phyloP scores from a whole-genome alignment of 1,284 basidiomycete genomes.

The Phellopilus nigrolimitatus region DNA sequence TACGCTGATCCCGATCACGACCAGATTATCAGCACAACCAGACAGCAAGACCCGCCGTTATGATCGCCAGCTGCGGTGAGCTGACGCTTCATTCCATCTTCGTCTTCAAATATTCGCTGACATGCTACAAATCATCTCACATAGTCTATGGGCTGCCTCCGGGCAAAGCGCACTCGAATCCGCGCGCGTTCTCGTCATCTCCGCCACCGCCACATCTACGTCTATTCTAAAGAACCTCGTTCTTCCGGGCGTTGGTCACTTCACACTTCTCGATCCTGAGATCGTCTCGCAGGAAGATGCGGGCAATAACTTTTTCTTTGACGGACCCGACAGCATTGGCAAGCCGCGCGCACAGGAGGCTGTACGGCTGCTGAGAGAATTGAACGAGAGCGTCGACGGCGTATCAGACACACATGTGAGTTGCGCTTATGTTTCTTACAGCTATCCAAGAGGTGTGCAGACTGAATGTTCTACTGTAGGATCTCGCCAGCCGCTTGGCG shows the following conservation, averaged over 20 bases:
- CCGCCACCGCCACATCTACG: slow-evolving; percentile 75
- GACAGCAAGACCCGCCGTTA: slow-evolving; percentile 87
- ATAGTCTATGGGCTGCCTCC: slow-evolving; percentile 89
- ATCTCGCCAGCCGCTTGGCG: slow-evolving; percentile 54
- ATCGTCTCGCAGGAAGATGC: slow-evolving; percentile 71
- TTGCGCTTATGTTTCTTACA: background rate
- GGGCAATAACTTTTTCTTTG: slow-evolving; percentile 95
- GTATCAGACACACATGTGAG: slow-evolving; percentile 54
- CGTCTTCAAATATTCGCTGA: background rate
- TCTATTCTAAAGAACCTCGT: slow-evolving; percentile 94
- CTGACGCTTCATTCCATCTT: background rate
- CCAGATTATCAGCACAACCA: slow-evolving; percentile 42
- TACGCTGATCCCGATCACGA: slow-evolving; percentile 18
- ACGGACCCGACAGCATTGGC: slow-evolving; percentile 71
- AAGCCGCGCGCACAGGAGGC: slow-evolving; percentile 78
- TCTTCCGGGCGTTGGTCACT: slow-evolving; percentile 88
- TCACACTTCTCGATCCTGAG: slow-evolving; percentile 78
- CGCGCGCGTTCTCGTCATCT: slow-evolving; percentile 78
- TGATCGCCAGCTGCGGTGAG: slow-evolving; percentile 84
- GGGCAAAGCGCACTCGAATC: slow-evolving; percentile 92
- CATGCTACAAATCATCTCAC: background rate
- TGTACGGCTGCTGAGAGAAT: slow-evolving; percentile 73
- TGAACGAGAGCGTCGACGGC: slow-evolving; percentile 85
- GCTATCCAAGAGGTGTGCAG: background rate
- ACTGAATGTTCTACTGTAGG: slow-evolving; percentile 26